A percentile compares a stretch with the other conserved stretches of the same genome.
phyloP scores from a whole-genome alignment of 176 grass and related monocot genomes.

The maize (Zea mays) region DNA sequence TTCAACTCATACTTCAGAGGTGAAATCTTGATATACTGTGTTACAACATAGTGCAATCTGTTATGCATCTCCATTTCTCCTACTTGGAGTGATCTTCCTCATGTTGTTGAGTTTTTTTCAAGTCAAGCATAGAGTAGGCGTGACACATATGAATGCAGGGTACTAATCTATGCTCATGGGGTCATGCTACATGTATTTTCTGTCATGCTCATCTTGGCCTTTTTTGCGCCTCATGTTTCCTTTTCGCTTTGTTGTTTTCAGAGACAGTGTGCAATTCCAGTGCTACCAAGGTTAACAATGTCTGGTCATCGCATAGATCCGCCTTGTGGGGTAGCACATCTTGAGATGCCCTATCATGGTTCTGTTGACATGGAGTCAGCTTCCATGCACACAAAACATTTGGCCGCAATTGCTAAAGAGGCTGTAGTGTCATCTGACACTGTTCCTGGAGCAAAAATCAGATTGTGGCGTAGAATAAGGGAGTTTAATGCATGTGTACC shows the following conservation, averaged over 20 bases:
- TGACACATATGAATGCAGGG: background rate
- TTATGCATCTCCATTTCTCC: constrained; percentile 13
- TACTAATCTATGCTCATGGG: constrained; percentile 23
- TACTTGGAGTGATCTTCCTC: background rate
- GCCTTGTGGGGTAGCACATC: constrained; percentile 62
- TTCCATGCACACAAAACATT: constrained; percentile 90
- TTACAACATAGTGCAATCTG: constrained; percentile 28
- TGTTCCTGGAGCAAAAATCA: constrained; percentile 85
- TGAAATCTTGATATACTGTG: constrained; percentile 8
- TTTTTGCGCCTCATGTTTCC: constrained; percentile 12
- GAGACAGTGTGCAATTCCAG: constrained; percentile 81
- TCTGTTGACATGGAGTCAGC: constrained; percentile 69
- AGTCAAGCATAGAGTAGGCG: constrained; percentile 7
- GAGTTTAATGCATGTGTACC: constrained; percentile 97
- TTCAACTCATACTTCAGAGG: constrained; percentile 3
- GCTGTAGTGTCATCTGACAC: constrained; percentile 80
- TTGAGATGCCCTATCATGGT: constrained; percentile 53
- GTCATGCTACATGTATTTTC: constrained; percentile 38
- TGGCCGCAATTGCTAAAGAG: constrained; percentile 86
- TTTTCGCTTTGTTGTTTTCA: constrained; percentile 49
- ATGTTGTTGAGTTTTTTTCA: constrained; percentile 11
- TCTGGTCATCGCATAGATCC: constrained; percentile 94
- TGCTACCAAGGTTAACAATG: constrained; percentile 93
- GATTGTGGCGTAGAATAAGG: constrained; percentile 96
- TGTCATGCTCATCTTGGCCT: constrained; percentile 8